phyloP scores from a whole-genome alignment of 768 basidiomycete genomes.

The Psilocybe cyanescens region DNA sequence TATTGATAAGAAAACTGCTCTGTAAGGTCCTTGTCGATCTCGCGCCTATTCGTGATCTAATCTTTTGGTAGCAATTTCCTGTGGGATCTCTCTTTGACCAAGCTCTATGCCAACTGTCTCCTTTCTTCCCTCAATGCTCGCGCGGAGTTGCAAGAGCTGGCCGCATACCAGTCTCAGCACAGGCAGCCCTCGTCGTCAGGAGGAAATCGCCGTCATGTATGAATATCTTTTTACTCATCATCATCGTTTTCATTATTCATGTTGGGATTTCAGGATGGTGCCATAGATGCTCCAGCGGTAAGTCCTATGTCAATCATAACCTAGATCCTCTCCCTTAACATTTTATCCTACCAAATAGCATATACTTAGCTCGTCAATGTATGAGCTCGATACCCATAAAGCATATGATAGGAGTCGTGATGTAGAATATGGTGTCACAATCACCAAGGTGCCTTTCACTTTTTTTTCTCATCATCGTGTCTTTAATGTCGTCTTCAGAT shows the following conservation, averaged over 20 bases:
- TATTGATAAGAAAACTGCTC: slow-evolving; percentile 41
- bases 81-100: slow-evolving; percentile 51
- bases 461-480: not conserved
- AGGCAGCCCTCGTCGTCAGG: slow-evolving; percentile 27
- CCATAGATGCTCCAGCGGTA: slow-evolving; percentile 20
- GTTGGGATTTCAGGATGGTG: slow-evolving; percentile 6
- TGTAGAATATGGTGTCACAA: slow-evolving; percentile 40
- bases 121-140: slow-evolving; percentile 54
- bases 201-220: slow-evolving; percentile 18
- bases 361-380: slow-evolving; percentile 25
- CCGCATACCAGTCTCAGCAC: slow-evolving; percentile 26
- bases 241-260: not conserved
- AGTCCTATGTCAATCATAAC: not conserved
- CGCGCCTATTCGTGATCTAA: not conserved
- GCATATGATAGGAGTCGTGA: slow-evolving; percentile 24
- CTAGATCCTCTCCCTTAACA: not conserved
- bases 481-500: slow-evolving; percentile 27
- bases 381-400: slow-evolving; percentile 35
- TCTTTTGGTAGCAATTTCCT: slow-evolving; percentile 42
- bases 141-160: slow-evolving; percentile 31
- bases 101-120: slow-evolving; percentile 52
- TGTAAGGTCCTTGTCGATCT: slow-evolving; percentile 33
- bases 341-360: slow-evolving; percentile 12
- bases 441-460: slow-evolving; percentile 35
- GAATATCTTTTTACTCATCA: not conserved